Evolutionary conservation across 306 rosid genomes (phyloP), one percentile per base, ranked within the genome.

Genomic region (Dryas drummondii): DNA sequence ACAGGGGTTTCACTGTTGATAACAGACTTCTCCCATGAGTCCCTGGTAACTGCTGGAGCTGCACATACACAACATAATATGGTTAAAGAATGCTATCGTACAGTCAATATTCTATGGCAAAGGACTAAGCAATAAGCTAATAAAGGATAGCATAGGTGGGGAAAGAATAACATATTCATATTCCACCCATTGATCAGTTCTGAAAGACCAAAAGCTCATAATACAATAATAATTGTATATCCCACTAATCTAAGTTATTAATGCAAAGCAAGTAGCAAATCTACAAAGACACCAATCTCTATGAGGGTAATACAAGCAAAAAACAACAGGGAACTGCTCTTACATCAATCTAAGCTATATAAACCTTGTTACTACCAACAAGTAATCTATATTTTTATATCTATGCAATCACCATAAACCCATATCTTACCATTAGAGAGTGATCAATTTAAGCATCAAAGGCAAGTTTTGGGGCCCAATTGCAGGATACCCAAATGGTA

Each of bases 1-100:
- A 94, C 98, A 22, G 97, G 94, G 17, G 82, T 81, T 81, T 87
- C 84, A 40, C 97, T 86, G 44, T 85, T 85, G 71, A 91, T 76
- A 54, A 91, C 83, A 1, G 86, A 72, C 10, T 65, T 88, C 49
- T 90, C 87, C 97, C 98, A 94, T 5, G 87, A 83, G 66, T 87
- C 91, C 76, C 86, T 78, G 60, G 88, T 91, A 45, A 94, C 83
- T 6, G 67, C 83, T 45, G 82, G 64, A 78, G 94, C 97, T 90
- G 90, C 76, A 85, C 7, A 64, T 15, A 64, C 61, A 55, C 76
- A 83, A 78, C 77, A 66, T 40, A 83, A 74, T 26, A 50, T 14
- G 7, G 67, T 74, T 65, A 81, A 68, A 66, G 78, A 65, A 48
- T n/a, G 73, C 51, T 40, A 66, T 9, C 37, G 4, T 3, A 10